These are phyloP conservation scores for Pseudozyma sp. DNA, from an alignment of 1,284 basidiomycete species.

Conservation along the genomic window DNA sequence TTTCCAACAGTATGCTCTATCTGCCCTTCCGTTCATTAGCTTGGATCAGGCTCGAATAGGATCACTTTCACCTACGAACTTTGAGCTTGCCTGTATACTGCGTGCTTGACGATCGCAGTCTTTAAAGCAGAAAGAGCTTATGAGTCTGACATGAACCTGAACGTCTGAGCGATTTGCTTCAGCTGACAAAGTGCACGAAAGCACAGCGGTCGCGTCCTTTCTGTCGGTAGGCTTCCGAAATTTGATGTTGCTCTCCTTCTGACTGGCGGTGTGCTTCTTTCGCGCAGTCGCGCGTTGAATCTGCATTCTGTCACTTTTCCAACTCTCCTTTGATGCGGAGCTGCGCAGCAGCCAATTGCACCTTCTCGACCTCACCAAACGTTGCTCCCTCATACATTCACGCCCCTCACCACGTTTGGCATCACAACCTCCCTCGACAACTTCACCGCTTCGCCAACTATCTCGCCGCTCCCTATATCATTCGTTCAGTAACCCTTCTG, in stretches of 20 bases:
- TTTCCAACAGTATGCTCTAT: not conserved
- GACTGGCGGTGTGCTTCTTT: not conserved
- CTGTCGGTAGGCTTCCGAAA: slow-evolving; percentile 1
- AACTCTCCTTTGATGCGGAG: not conserved
- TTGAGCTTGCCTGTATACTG: too few relatives aligned
- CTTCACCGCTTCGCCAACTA: not conserved
- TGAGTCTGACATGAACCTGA: too few relatives aligned
- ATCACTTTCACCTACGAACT: too few relatives aligned
- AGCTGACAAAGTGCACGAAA: not conserved
- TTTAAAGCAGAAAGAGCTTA: too few relatives aligned
- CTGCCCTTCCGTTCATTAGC: too few relatives aligned
- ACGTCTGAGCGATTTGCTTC: slow-evolving; percentile 4
- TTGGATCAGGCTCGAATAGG: too few relatives aligned
- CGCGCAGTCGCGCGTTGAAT: not conserved
- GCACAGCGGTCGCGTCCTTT: slow-evolving; percentile 12
- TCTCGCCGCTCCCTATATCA: not conserved
- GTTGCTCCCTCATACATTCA: not conserved
- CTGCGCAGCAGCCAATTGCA: not conserved
- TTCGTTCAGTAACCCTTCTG: too few relatives aligned
- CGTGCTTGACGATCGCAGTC: too few relatives aligned
- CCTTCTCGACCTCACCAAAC: slow-evolving; percentile 1
- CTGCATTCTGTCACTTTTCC: not conserved
- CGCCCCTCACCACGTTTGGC: not conserved
- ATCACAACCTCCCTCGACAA: not conserved
- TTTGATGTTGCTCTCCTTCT: slow-evolving; percentile 11